Evolutionary conservation across 2,329 filamentous ascomycete species (phyloP), one percentile per base, ranked within the genome.

Genomic region (Paradendryphiella salina): DNA sequence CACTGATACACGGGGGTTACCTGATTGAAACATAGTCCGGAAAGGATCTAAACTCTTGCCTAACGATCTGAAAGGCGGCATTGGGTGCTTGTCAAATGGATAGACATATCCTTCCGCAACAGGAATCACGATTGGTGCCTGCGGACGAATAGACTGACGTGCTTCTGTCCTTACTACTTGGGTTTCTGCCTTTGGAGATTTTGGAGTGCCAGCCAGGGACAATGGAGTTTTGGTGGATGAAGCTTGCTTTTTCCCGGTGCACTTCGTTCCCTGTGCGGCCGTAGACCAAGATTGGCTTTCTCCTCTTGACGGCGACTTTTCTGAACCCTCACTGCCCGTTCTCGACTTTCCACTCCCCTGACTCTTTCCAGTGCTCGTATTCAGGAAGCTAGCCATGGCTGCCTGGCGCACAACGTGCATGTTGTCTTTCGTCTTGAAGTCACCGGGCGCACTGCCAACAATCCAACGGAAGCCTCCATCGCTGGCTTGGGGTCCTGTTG

Each of bases 381-480:
- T 54, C 11, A 75, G 41, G 23, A 62, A 68, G 36, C 59, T 58
- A 14, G 55, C 60, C 72, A 75, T 75, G 4, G 72, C 72, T 41
- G 62, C 60, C 35, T 69, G 69, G 31, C 72, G 70, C 29, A 73
- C 66, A 26, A 47, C 54, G 14, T 65, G 68, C 70, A 74, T 73
- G 23, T 57, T 55, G 35, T 58, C 54, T 41, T 59, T 67, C 6
- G 66, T 52, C 50, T 66, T 73, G 50, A 75, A 64, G 13, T 69
- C 64, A 4, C 54, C 61, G 18, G 63, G 71, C 11, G 62, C 63
- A 23, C 36, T 66, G 43, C 61, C 66, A 21, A 68, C 72, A 50
- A 75, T 69, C 49, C 70, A 75, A 3, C 56, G 54, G 31, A 73
- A 54, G 28, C 35, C 49, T 23, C 46, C 60, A 41, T 42, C 39